Conservation (phyloP, 2,329 filamentous ascomycete species). For the Anisogramma anomala region DNA sequence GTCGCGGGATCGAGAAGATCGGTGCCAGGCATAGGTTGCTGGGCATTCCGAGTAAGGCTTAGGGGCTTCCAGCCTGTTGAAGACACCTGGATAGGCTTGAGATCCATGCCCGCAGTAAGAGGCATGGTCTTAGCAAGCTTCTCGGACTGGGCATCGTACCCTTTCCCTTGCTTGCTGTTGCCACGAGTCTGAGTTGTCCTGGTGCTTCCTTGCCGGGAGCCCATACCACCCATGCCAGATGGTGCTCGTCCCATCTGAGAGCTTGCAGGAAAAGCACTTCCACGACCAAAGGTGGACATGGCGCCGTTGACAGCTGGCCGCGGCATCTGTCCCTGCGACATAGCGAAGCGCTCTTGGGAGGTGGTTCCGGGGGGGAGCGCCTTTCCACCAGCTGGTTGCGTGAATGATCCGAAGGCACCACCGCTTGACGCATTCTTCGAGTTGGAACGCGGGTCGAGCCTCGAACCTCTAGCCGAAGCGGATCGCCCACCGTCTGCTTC, state of each 20-base stretch:
- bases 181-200: slow-evolving; percentile 42
- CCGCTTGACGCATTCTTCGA: slow-evolving; percentile 40
- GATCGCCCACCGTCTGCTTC: slow-evolving; percentile 57
- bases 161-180: slow-evolving; percentile 49
- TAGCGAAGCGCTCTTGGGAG: slow-evolving; percentile 63
- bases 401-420: slow-evolving; percentile 54
- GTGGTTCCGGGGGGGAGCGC: slow-evolving; percentile 66
- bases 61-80: slow-evolving; percentile 81
- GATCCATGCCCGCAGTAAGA: slow-evolving; percentile 68
- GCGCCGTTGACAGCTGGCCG: slow-evolving; percentile 37
- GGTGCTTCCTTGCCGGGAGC: slow-evolving; percentile 56
- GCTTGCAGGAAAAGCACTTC: slow-evolving; percentile 51
- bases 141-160: slow-evolving; percentile 44
- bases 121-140: slow-evolving; percentile 81
- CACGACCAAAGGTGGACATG: slow-evolving; percentile 50
- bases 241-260: slow-evolving; percentile 54
- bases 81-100: slow-evolving; percentile 67
- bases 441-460: slow-evolving; percentile 27
- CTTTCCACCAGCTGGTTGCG: slow-evolving; percentile 37
- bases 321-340: slow-evolving; percentile 42
- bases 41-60: slow-evolving; percentile 39
- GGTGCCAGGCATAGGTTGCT: slow-evolving; percentile 17
- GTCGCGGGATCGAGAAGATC: slow-evolving; percentile 73
- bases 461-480: slow-evolving; percentile 44
- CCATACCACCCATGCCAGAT: slow-evolving; percentile 34